Evolutionary conservation across 2,329 filamentous ascomycete species (phyloP).

Genomic region (Exophiala lecanii-corni): DNA sequence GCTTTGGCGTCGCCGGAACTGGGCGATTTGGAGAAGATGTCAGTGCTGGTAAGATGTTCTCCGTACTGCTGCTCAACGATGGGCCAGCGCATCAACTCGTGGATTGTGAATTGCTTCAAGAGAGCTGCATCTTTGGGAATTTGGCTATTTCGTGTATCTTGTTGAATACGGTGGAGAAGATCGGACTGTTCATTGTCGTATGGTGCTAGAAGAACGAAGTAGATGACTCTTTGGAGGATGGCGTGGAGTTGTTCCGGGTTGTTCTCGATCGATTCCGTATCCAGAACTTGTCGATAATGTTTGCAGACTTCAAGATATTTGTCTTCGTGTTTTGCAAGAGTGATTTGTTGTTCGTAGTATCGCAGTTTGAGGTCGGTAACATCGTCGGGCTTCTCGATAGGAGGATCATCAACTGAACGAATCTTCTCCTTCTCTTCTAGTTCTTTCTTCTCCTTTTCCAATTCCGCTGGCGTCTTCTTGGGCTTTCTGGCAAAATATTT

Average conservation of each 20-base stretch:
- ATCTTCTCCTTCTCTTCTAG: constrained; percentile 78
- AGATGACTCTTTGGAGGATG: constrained; percentile 89
- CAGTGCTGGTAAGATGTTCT: constrained; percentile 78
- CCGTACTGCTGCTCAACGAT: constrained; percentile 86
- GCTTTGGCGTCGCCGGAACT: constrained; percentile 73
- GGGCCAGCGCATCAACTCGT: constrained; percentile 97
- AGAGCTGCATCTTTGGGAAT: constrained; percentile 78
- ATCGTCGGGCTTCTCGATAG: constrained; percentile 71
- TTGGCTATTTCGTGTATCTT: constrained; percentile 74
- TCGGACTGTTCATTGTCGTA: constrained; percentile 99
- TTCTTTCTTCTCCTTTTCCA: constrained; percentile 87
- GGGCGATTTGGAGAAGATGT: constrained; percentile 72
- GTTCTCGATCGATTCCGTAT: constrained; percentile 91
- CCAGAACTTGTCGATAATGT: constrained; percentile 92
- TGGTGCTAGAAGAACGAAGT: constrained; percentile 92
- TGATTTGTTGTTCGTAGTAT: constrained; percentile 97
- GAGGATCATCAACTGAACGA: constrained; percentile 69
- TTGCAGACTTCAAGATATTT: constrained; percentile 98
- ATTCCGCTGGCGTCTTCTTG: constrained; percentile 82
- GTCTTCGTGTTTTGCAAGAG: constrained; percentile 89
- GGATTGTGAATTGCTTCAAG: constrained; percentile 88
- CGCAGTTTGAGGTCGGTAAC: constrained; percentile 92
- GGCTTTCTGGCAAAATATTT: constrained; percentile 84
- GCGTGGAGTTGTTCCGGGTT: constrained; percentile 80
- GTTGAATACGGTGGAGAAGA: constrained; percentile 85